Evolutionary conservation across 345 rosid genomes (phyloP), one percentile per base, ranked within the genome.

Genomic region (Lepidium aucheri): DNA sequence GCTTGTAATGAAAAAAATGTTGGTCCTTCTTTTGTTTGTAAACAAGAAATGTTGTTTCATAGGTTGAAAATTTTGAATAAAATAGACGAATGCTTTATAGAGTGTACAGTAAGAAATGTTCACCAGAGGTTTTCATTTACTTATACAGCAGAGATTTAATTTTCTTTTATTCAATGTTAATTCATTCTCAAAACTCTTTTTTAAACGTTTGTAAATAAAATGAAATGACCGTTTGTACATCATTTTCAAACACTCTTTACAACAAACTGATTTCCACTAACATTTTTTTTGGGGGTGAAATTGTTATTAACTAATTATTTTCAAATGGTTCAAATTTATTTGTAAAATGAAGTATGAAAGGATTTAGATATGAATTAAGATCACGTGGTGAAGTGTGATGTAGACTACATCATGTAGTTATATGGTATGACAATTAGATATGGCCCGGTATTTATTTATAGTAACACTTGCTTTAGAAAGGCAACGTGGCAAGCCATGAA

Each of bases 61-160:
- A 52, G 45, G 62, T 51, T 39, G 22, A 11, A 14, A 2, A 4
- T 60, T 40, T 69, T 51, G 28, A 60, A 60, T 60, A 69, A 68
- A 58, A 9, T 33, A 15, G 16, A 22, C 11, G 28, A 44, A 56
- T 18, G 40, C 9, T 52, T 11, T 18, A 56, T n/a, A 53, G 3
- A 36, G 26, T 62, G n/a, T 60, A 69, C 42, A 41, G 3, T 24
- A n/a, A n/a, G 22, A 20, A 20, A 24, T 24, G 26, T 24, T 24
- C 22, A 20, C 1, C 2, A 20, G 22, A 20, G 22, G 22, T 24
- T 24, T 24, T 3, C 26, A 2, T 2, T 2, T 24, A 24, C 26
- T 24, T 4, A 24, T 24, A 24, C 3, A 24, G 26, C 3, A 24
- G 26, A 24, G 26, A 24, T 1, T 24, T 24, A 24, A 24, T 24